Base-by-base conservation (phyloP, 2,329 filamentous ascomycete genomes). In the Zymoseptoria pseudotritici region DNA sequence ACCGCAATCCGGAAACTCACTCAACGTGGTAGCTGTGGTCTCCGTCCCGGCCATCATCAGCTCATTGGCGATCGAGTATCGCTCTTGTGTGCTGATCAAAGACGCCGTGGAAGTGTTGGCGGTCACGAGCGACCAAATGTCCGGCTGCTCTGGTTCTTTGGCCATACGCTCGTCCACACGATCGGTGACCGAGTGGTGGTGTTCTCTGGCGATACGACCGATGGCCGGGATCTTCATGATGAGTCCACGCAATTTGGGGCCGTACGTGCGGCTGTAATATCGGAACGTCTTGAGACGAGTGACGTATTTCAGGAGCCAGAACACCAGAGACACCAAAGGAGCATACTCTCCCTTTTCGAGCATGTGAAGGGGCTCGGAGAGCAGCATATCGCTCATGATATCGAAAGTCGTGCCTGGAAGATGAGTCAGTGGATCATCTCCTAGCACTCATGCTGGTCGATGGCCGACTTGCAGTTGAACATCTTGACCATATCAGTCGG, bases 1-100 rank as follows among this genome's bases (percentile, higher is more conserved):
- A 2, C 91, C 74, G 71, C 84, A 85, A 74, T 91, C 91, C 65
- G 91, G 89, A 0, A 90, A 82, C 4, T 84, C 80, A 2, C 62
- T 61, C 8, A 76, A 58, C 1, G 72, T 59, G 1, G 74, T 76
- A 1, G 73, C 72, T 1, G 69, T 73, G 0, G 74, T 74, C 54
- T 76, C 74, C 8, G 70, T 74, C 1, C 74, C 74, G 1, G 71
- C 74, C 42, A 73, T 60, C 63, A 76, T 73, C 36, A 76, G 64
- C 8, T 72, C 61, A 4, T 63, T 61, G 6, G 66, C 67, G 22
- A 66, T 74, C 24, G 67, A 61, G 24, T 72, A 65, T 50, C 75
- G 69, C 58, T 76, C 74, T 1, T 58, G 70, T 7, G 67, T 42
- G 4, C 58, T 62, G 50, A 71, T 56, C 50, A 50, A 53, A 22